Percentiles rank a stretch among this genome's conserved stretches.
These are phyloP conservation scores for Helenozyma baotianmanensis DNA, from an alignment of 805 yeast genomes.

Conservation along the genomic window DNA sequence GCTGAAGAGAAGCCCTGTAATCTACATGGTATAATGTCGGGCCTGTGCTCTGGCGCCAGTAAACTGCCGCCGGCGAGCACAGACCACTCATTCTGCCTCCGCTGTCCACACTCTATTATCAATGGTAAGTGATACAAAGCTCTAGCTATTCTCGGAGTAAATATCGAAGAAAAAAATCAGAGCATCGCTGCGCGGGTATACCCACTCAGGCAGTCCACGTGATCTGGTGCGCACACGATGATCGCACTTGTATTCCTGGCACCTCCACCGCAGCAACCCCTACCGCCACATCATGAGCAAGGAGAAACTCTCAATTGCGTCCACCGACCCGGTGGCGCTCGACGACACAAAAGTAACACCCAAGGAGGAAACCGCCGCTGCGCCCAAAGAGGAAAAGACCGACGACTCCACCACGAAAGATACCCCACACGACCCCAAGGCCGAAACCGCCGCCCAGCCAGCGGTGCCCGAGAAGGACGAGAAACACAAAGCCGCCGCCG, in stretches of 20 bases:
- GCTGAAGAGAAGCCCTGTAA: too few relatives aligned
- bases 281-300: constrained; percentile 5
- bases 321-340: constrained; percentile 31
- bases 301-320: constrained; percentile 26
- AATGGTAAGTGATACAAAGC: constrained; percentile 30
- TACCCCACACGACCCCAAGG: neutral
- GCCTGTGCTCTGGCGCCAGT: constrained; percentile 1
- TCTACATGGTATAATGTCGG: too few relatives aligned
- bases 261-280: too few relatives aligned
- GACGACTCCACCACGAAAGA: constrained; percentile 3
- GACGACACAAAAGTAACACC: constrained; percentile 14
- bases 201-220: constrained; percentile 1
- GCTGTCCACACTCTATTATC: constrained; percentile 44
- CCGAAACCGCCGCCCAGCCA: neutral
- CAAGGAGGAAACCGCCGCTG: constrained; percentile 1
- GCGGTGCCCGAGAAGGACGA: neutral
- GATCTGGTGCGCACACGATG: too few relatives aligned
- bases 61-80: constrained; percentile 5
- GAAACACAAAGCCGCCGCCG: neutral
- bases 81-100: constrained; percentile 30
- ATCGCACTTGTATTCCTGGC: too few relatives aligned
- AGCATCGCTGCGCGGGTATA: too few relatives aligned
- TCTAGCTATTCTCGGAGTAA: constrained; percentile 39
- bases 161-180: constrained; percentile 20
- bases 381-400: neutral